Conservation (phyloP, 805 yeast genomes). For the Lachancea waltii region DNA sequence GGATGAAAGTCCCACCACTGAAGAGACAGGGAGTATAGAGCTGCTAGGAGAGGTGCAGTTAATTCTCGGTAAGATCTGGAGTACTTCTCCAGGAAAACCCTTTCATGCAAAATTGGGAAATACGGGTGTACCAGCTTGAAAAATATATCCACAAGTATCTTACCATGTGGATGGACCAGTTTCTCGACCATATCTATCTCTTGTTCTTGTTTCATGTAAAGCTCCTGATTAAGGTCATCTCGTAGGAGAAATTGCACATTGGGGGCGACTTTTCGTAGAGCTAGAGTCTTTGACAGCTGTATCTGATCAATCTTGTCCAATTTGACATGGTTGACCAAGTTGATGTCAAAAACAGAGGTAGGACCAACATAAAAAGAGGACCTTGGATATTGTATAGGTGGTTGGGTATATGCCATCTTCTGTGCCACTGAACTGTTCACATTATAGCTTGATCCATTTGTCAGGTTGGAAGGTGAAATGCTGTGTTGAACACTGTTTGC, state of each 20-base stretch:
- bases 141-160: conserved; percentile 67
- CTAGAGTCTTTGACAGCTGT: conserved; percentile 56
- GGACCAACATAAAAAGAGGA: conserved; percentile 87
- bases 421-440: conserved; percentile 18
- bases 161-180: conserved; percentile 89
- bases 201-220: conserved; percentile 60
- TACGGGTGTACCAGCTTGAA: conserved; percentile 85
- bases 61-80: conserved; percentile 86
- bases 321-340: conserved; percentile 56
- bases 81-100: conserved; percentile 87
- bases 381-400: conserved; percentile 76
- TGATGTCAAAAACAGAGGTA: conserved; percentile 74
- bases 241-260: conserved; percentile 69
- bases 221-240: conserved; percentile 71
- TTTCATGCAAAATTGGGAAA: conserved; percentile 85
- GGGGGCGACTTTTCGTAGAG: conserved; percentile 73
- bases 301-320: conserved; percentile 75
- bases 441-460: not conserved
- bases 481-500: conserved; percentile 2
- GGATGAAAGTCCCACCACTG: conserved; percentile 88
- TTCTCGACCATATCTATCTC: conserved; percentile 81
- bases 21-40: conserved; percentile 80
- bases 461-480: conserved; percentile 3
- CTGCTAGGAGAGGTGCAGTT: conserved; percentile 84
- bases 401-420: conserved; percentile 6